Base-by-base conservation (phyloP, 768 basidiomycete species). In the Podaxis pistillaris region DNA sequence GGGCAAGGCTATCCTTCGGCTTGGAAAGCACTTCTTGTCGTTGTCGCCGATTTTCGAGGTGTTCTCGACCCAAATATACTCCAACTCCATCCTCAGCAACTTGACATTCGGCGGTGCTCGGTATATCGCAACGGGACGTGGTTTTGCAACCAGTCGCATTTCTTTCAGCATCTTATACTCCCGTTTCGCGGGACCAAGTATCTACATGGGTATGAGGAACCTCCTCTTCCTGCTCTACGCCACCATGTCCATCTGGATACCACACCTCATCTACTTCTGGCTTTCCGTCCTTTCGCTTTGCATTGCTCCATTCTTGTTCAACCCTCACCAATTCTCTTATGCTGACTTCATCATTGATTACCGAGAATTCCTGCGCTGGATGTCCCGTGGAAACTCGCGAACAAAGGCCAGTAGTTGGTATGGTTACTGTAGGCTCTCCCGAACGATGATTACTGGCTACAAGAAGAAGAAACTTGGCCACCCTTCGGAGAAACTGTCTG, bases 321-420 rank as follows among this genome's bases (percentile, higher is more conserved):
- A 99, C 78, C 97, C 97, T n/a, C 96, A 99, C 76, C 97, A 98
- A 75, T 99, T 98, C 84, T 93, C 94, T 9, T 93, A 89, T 73
- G 78, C 93, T 69, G 97, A 99, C 77, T 99, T 96, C 77, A 90
- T 98, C 77, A 94, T 98, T 73, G 97, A 99, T 76, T 98, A 98
- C 74, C 89, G 97, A 61, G 97, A 99, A 73, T 98, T 96, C 81
- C 75, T 99, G 53, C 88, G 97, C 53, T 99, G 97, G 97, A 98
- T 99, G 96, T 97, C 94, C 9, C 87, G 97, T 62, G 97, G 97
- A 61, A 99, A 98, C 76, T 97, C 97, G 52, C 82, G 94, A 69
- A 90, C 93, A 15, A 96, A 98, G 72, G 91, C 93, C 55, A 98
- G 96, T 78, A 96, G 93, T 66, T 99, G 97, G 97, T 96, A 98